Evolutionary conservation across 768 basidiomycete species (phyloP).

Genomic region (Hericium alpestre): DNA sequence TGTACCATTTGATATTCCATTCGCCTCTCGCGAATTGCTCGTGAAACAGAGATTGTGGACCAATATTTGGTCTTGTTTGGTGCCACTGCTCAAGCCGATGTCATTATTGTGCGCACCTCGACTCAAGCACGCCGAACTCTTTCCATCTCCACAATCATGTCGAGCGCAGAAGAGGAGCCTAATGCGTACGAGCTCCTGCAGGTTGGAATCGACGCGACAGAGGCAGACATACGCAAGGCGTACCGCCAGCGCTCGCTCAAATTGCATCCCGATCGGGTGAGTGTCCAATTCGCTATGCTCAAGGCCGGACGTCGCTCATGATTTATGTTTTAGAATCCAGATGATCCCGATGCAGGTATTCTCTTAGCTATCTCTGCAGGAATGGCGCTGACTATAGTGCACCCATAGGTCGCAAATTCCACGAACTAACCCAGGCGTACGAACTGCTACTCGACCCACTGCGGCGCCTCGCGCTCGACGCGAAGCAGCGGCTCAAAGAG

Average conservation of each 20-base stretch:
- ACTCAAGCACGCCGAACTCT: too few relatives aligned
- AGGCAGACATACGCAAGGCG: constrained; percentile 69
- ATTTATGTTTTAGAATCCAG: constrained; percentile 45
- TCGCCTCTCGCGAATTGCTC: too few relatives aligned
- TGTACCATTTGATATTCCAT: too few relatives aligned
- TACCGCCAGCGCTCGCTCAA: constrained; percentile 74
- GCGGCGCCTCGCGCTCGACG: constrained; percentile 68
- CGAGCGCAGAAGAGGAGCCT: constrained; percentile 31
- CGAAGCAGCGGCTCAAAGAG: constrained; percentile 59
- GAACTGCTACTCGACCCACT: constrained; percentile 74
- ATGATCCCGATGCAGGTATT: constrained; percentile 70
- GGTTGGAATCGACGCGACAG: constrained; percentile 52
- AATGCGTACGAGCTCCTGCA: constrained; percentile 69
- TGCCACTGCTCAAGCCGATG: too few relatives aligned
- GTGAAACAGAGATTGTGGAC: too few relatives aligned
- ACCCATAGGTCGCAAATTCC: constrained; percentile 48
- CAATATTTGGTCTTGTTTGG: too few relatives aligned
- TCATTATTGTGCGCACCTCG: too few relatives aligned
- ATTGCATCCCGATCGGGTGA: constrained; percentile 78
- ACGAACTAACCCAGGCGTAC: constrained; percentile 74
- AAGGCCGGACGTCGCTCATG: constrained; percentile 1
- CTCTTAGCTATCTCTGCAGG: background rate
- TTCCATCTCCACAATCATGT: background rate
- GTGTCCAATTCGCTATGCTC: constrained; percentile 16
- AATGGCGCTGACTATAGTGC: constrained; percentile 25